Evolutionary conservation across 805 yeast species (phyloP).

Genomic region (Saturnispora quitensis): DNA sequence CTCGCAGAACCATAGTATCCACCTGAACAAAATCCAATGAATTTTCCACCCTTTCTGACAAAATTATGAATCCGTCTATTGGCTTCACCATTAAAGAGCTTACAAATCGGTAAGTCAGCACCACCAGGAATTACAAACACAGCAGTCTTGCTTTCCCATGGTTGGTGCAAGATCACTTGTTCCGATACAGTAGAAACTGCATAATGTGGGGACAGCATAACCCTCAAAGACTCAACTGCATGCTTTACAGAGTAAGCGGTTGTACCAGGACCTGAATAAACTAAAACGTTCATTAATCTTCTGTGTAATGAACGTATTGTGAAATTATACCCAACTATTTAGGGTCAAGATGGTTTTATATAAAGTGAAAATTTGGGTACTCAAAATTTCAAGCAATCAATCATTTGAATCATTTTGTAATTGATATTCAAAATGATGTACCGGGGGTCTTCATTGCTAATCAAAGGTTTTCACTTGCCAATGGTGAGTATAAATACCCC

Average conservation of each 20-base stretch:
- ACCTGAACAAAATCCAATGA: slow-evolving; percentile 91
- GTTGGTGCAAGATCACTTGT: slow-evolving; percentile 58
- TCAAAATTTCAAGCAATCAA: background rate
- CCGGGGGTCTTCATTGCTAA: background rate
- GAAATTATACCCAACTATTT: background rate
- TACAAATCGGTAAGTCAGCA: slow-evolving; percentile 84
- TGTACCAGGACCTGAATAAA: slow-evolving; percentile 72
- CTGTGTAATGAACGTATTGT: background rate
- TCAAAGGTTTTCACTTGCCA: background rate
- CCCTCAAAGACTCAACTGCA: slow-evolving; percentile 64
- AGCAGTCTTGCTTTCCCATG: slow-evolving; percentile 79
- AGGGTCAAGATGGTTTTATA: background rate
- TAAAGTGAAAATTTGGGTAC: background rate
- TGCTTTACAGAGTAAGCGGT: slow-evolving; percentile 82
- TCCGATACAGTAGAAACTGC: slow-evolving; percentile 72
- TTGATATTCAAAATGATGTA: background rate
- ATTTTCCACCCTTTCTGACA: slow-evolving; percentile 73
- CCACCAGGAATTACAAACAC: slow-evolving; percentile 91
- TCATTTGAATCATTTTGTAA: background rate
- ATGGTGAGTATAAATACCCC: background rate
- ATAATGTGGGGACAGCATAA: slow-evolving; percentile 75
- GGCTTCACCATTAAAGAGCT: slow-evolving; percentile 60
- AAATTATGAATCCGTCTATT: slow-evolving; percentile 51
- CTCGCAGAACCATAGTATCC: slow-evolving; percentile 72
- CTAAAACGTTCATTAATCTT: slow-evolving; percentile 59